Evolutionary conservation across 768 basidiomycete genomes (phyloP).

Genomic region (Paxillus involutus): DNA sequence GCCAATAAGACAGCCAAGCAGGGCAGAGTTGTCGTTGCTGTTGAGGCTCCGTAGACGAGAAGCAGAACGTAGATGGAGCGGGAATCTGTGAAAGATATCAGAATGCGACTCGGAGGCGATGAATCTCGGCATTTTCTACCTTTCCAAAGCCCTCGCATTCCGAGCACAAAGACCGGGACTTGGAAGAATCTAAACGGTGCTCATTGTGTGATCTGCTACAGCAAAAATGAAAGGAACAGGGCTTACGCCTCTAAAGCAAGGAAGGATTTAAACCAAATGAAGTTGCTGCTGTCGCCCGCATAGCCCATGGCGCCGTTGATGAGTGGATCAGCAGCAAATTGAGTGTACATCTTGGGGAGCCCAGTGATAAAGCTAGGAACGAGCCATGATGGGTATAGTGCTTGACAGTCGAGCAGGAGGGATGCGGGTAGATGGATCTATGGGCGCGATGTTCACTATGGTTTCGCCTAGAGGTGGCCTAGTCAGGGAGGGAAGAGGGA

Average conservation of each 20-base stretch:
- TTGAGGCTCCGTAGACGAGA: conserved; percentile 73
- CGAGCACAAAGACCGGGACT: conserved; percentile 76
- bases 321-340: conserved; percentile 66
- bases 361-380: conserved; percentile 48
- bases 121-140: conserved; percentile 32
- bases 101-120: neutral
- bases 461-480: too few species aligned
- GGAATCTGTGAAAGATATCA: conserved; percentile 39
- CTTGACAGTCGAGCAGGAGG: conserved; percentile 69
- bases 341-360: conserved; percentile 51
- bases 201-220: neutral
- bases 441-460: neutral
- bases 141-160: conserved; percentile 56
- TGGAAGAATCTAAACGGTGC: conserved; percentile 51
- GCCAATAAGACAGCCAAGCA: conserved; percentile 63
- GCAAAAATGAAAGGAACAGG: neutral
- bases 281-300: conserved; percentile 32
- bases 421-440: conserved; percentile 71
- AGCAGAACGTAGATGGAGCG: conserved; percentile 60
- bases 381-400: conserved; percentile 53
- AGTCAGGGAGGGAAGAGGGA: neutral
- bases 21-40: conserved; percentile 74
- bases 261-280: conserved; percentile 68
- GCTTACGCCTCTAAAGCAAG: conserved; percentile 60
- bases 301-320: conserved; percentile 51